Evolutionary conservation across 257 asterid genomes (phyloP).

Genomic region (Eustoma russellianum): DNA sequence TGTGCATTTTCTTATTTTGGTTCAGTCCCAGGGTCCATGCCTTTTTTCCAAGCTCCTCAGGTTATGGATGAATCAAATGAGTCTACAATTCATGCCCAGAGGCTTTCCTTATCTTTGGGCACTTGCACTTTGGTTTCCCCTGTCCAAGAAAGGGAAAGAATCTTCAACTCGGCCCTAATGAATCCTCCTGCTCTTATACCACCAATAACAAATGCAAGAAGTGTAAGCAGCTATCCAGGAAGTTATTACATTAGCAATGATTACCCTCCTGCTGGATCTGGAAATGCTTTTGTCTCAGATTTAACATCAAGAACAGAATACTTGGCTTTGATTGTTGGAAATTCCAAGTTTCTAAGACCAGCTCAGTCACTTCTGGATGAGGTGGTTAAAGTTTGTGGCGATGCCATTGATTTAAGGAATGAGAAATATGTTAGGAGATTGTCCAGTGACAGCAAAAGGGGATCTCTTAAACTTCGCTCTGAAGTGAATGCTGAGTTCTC

Average conservation of each 20-base stretch:
- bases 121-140: constrained; percentile 21
- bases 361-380: constrained; percentile 69
- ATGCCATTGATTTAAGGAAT: constrained; percentile 31
- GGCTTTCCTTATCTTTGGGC: constrained; percentile 71
- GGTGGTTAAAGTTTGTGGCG: constrained; percentile 47
- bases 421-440: constrained; percentile 35
- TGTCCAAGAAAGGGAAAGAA: constrained; percentile 20
- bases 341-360: constrained; percentile 62
- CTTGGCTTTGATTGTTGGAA: constrained; percentile 21
- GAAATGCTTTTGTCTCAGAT: constrained; percentile 11
- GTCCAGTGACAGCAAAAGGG: constrained; percentile 30
- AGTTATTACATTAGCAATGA: constrained; percentile 11
- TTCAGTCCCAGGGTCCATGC: constrained; percentile 20
- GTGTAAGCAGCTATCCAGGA: constrained; percentile 12
- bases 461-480: constrained; percentile 34
- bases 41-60: constrained; percentile 26
- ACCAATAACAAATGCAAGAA: constrained; percentile 14
- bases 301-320: constrained; percentile 32
- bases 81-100: constrained; percentile 31
- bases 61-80: constrained; percentile 31
- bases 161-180: constrained; percentile 19
- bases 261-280: constrained; percentile 13
- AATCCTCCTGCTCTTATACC: constrained; percentile 9
- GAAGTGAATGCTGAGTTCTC: constrained; percentile 48
- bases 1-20: constrained; percentile 25